Conservation (phyloP, 164 flowering plant genomes). For the Stephania yunnanensis region DNA sequence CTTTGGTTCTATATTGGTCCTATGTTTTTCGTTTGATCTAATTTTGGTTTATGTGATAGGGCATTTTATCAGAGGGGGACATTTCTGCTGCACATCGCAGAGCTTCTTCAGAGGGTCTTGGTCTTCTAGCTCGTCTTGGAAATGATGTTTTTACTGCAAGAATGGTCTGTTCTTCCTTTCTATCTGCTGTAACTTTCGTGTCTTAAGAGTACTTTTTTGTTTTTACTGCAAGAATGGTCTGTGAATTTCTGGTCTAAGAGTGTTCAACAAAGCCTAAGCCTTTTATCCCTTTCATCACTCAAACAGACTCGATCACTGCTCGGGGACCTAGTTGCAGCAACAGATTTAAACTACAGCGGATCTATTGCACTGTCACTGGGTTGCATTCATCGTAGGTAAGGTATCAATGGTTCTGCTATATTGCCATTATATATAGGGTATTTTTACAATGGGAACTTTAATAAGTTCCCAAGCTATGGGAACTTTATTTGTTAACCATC, state of each 20-base stretch:
- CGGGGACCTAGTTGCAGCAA: conserved; percentile 50
- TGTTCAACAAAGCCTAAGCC: not conserved
- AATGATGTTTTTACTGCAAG: conserved; percentile 84
- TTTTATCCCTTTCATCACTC: conserved; percentile 15
- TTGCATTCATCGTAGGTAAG: conserved; percentile 89
- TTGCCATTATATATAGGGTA: no score
- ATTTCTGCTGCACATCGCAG: conserved; percentile 83
- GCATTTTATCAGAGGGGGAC: conserved; percentile 81
- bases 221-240: no score
- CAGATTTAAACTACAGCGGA: conserved; percentile 67
- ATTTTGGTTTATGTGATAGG: conserved; percentile 35
- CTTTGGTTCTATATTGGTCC: not conserved
- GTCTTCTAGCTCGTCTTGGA: conserved; percentile 88
- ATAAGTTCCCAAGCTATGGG: no score
- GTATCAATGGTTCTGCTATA: not conserved
- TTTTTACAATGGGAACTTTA: no score
- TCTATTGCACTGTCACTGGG: conserved; percentile 90
- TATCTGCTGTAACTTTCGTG: not conserved
- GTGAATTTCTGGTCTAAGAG: not conserved
- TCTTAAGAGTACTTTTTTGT: not conserved
- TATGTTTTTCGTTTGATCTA: not conserved
- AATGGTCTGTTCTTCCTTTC: conserved; percentile 51
- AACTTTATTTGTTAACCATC: no score
- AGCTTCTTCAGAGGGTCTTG: conserved; percentile 93
- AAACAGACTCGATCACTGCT: conserved; percentile 55